phyloP scores from a whole-genome alignment of 257 asterid species.

The Lycium barbarum region DNA sequence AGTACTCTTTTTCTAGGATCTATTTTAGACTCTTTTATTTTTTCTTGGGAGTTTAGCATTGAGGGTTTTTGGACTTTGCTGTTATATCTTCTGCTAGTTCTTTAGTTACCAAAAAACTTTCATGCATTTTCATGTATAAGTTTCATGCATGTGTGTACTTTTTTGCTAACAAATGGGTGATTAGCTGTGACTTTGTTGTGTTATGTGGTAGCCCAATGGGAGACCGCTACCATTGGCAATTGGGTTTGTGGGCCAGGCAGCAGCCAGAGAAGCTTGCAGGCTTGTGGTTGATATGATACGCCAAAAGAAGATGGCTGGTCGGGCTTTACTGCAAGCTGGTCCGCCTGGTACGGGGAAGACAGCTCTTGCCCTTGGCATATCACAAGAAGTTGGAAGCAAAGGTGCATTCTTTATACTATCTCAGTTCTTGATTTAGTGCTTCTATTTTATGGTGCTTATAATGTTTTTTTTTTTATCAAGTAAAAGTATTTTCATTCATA shows the following conservation, averaged over 20 bases:
- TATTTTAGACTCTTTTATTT: neutral
- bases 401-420: conserved; percentile 46
- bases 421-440: conserved; percentile 7
- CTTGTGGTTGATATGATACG: conserved; percentile 97
- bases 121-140: neutral
- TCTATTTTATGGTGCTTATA: conserved; percentile 18
- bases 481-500: no score
- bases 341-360: conserved; percentile 99
- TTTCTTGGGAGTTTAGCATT: neutral
- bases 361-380: conserved; percentile 92
- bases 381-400: conserved; percentile 98
- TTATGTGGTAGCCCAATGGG: conserved; percentile 66
- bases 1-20: no score
- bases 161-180: neutral
- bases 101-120: neutral
- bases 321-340: conserved; percentile 87
- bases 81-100: neutral
- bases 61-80: conserved; percentile 14
- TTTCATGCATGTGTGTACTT: neutral
- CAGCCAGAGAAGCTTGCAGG: conserved; percentile 93
- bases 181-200: neutral
- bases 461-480: no score
- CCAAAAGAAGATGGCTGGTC: conserved; percentile 97
- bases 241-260: conserved; percentile 94
- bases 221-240: conserved; percentile 85